Conservation (phyloP, 108 stramenopile genomes). For the Conticribra guillardii region DNA sequence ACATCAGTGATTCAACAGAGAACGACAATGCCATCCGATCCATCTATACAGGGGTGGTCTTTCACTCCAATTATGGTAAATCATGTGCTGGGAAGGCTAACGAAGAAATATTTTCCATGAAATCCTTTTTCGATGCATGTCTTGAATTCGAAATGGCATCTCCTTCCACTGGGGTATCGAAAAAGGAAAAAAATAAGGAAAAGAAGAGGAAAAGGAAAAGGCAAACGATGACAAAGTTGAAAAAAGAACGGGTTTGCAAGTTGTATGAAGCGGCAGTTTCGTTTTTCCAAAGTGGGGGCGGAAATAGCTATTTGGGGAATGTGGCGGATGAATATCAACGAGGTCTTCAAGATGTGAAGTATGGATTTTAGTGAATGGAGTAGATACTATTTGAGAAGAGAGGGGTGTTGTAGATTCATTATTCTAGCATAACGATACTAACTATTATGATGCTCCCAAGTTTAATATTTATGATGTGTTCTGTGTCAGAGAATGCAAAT, state of each 20-base stretch:
- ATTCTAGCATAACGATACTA: too few species aligned
- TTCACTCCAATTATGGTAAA: constrained; percentile 49
- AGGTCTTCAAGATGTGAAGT: constrained; percentile 33
- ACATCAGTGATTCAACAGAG: not conserved
- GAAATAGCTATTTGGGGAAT: constrained; percentile 13
- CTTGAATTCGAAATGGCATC: constrained; percentile 48
- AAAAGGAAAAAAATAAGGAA: constrained; percentile 21
- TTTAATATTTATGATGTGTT: too few species aligned
- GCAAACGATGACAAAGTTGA: not conserved
- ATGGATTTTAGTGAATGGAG: constrained; percentile 24
- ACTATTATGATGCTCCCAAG: too few species aligned
- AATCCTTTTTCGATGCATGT: constrained; percentile 53
- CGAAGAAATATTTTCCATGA: constrained; percentile 44
- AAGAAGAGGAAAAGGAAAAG: constrained; percentile 22
- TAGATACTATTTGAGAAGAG: too few species aligned
- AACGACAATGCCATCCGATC: constrained; percentile 47
- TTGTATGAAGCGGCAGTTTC: constrained; percentile 65
- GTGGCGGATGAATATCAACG: constrained; percentile 31
- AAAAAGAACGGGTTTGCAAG: constrained; percentile 29
- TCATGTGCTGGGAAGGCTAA: constrained; percentile 34
- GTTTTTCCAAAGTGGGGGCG: constrained; percentile 46
- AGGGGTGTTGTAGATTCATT: too few species aligned
- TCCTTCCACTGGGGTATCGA: constrained; percentile 3
- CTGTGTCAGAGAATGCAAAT: too few species aligned
- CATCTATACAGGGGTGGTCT: constrained; percentile 65